These are phyloP conservation scores for Urostyla sp. DNA, from an alignment of 73 alveolate species.

Conservation along the genomic window DNA sequence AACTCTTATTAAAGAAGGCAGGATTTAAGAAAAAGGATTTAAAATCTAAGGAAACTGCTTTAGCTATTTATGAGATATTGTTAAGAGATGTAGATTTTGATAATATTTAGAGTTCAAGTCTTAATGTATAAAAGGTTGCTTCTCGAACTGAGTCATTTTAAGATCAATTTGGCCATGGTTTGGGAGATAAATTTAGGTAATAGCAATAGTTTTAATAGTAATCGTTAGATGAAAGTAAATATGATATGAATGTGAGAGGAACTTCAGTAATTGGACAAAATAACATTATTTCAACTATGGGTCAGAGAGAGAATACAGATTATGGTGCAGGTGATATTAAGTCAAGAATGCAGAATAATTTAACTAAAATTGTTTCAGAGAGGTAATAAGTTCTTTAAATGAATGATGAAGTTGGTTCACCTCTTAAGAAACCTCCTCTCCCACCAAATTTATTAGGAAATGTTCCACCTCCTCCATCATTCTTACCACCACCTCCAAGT, in stretches of 20 bases:
- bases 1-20: slow-evolving; percentile 50
- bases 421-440: background rate
- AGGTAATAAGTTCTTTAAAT: no score
- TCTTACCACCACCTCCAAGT: background rate
- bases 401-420: no score
- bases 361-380: background rate
- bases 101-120: background rate
- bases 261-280: background rate
- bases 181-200: background rate
- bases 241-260: background rate
- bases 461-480: slow-evolving; percentile 45
- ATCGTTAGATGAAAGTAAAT: background rate
- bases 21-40: slow-evolving; percentile 64
- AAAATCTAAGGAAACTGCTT: slow-evolving; percentile 50
- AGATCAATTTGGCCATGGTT: slow-evolving; percentile 11
- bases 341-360: slow-evolving; percentile 3
- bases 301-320: background rate
- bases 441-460: background rate
- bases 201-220: background rate
- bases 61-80: slow-evolving; percentile 54
- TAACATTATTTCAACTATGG: background rate
- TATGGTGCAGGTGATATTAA: background rate
- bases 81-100: slow-evolving; percentile 51
- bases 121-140: background rate
- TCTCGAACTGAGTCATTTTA: background rate